phyloP scores from a whole-genome alignment of 2,329 filamentous ascomycete species.

The Alternaria triticimaculans region DNA sequence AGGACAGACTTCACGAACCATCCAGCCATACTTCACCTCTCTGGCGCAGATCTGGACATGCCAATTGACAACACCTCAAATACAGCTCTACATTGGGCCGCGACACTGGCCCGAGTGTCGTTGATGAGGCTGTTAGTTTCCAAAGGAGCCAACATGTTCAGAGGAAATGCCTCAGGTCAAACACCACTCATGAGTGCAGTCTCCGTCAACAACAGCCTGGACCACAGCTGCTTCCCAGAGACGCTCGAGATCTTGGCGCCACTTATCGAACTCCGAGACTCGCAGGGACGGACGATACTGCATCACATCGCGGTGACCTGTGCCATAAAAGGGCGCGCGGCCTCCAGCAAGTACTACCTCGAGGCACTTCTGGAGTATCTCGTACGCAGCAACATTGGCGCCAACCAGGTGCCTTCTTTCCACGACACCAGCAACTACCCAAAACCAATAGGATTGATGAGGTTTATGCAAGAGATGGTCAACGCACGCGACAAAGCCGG shows the following conservation, averaged over 20 bases:
- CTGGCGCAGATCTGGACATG: conserved; percentile 83
- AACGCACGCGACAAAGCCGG: conserved; percentile 93
- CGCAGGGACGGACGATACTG: conserved; percentile 87
- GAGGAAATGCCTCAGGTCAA: conserved; percentile 88
- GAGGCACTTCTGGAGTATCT: conserved; percentile 95
- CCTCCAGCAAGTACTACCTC: conserved; percentile 93
- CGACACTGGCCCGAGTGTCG: conserved; percentile 84
- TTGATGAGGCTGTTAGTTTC: conserved; percentile 81
- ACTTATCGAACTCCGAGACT: conserved; percentile 89
- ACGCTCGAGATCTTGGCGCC: conserved; percentile 86
- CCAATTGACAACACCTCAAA: conserved; percentile 89
- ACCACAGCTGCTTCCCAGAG: conserved; percentile 88
- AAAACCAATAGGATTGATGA: conserved; percentile 82
- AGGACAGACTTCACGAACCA: conserved; percentile 75
- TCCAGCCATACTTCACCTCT: conserved; percentile 77
- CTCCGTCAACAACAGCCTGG: conserved; percentile 91
- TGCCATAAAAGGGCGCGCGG: conserved; percentile 89
- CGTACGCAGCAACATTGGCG: conserved; percentile 70
- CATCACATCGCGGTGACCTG: conserved; percentile 97
- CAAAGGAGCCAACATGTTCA: conserved; percentile 84
- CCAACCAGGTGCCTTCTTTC: conserved; percentile 41
- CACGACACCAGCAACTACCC: conserved; percentile 61
- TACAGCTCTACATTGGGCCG: conserved; percentile 94
- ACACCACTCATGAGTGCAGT: conserved; percentile 93
- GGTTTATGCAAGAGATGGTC: conserved; percentile 97